These are phyloP conservation scores for Pythium coloratum DNA, from an alignment of 352 stramenopile species.

Conservation along the genomic window DNA sequence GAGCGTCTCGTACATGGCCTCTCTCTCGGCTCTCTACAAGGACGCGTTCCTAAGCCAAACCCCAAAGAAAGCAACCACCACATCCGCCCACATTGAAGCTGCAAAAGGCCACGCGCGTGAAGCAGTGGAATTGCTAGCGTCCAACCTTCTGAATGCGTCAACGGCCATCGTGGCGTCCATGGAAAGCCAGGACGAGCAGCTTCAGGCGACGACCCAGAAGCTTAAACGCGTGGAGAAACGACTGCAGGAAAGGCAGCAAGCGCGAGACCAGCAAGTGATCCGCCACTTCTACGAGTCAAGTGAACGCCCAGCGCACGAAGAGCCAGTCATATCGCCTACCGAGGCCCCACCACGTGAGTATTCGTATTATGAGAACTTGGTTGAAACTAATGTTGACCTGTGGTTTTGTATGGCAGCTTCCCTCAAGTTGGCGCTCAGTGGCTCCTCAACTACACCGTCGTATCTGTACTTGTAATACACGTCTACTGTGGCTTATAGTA, in stretches of 20 bases:
- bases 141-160: slow-evolving; percentile 54
- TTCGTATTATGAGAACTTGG: background rate
- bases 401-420: background rate
- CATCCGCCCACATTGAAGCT: slow-evolving; percentile 42
- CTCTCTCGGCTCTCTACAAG: slow-evolving; percentile 52
- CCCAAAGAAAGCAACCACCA: slow-evolving; percentile 14
- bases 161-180: slow-evolving; percentile 38
- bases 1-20: slow-evolving; percentile 54
- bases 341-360: background rate
- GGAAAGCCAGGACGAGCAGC: slow-evolving; percentile 38
- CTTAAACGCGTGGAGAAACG: slow-evolving; percentile 11
- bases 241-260: slow-evolving; percentile 5
- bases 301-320: background rate
- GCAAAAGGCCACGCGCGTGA: slow-evolving; percentile 49
- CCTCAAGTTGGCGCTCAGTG: background rate
- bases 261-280: slow-evolving; percentile 15
- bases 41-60: slow-evolving; percentile 35
- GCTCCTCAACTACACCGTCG: slow-evolving; percentile 1
- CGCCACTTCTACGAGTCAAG: background rate
- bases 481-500: slow-evolving; percentile 22
- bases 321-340: background rate
- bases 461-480: slow-evolving; percentile 12
- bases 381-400: background rate
- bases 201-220: slow-evolving; percentile 4
- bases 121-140: slow-evolving; percentile 55